phyloP scores from a whole-genome alignment of 148 eudicot genomes.

The Nepenthes mirabilis region DNA sequence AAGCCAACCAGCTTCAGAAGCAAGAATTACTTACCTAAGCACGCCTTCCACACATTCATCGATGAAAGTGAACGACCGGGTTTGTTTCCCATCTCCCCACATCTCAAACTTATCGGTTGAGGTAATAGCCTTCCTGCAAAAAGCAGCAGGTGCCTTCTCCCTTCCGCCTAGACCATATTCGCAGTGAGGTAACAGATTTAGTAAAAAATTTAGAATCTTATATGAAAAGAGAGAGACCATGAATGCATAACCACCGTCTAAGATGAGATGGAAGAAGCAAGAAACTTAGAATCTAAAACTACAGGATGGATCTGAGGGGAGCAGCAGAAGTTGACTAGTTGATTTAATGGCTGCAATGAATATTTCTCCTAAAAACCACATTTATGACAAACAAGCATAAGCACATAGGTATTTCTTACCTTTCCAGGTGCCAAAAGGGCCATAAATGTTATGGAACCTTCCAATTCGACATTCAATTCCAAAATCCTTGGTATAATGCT shows the following conservation, averaged over 20 bases:
- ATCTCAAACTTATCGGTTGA: constrained; percentile 47
- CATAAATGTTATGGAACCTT: constrained; percentile 56
- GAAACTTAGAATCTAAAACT: no score
- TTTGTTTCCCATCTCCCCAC: constrained; percentile 55
- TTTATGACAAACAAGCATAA: neutral
- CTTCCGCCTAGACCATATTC: constrained; percentile 22
- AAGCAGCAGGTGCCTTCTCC: constrained; percentile 55
- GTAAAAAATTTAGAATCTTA: neutral
- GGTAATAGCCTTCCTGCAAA: constrained; percentile 41
- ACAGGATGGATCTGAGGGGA: no score
- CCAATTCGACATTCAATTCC: constrained; percentile 49
- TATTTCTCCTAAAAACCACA: neutral
- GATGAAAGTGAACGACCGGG: constrained; percentile 47
- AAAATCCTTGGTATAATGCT: constrained; percentile 48
- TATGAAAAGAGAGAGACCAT: neutral
- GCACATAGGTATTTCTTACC: constrained; percentile 10
- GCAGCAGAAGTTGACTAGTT: no score
- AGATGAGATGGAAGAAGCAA: no score
- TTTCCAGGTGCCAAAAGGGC: constrained; percentile 59
- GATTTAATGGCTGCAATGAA: neutral
- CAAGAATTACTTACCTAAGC: constrained; percentile 21
- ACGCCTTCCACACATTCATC: constrained; percentile 58
- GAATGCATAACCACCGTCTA: no score
- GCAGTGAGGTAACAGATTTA: neutral
- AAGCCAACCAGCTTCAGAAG: no score